phyloP scores from a whole-genome alignment of 2,329 filamentous ascomycete genomes.

The Hypoxylon sp. region DNA sequence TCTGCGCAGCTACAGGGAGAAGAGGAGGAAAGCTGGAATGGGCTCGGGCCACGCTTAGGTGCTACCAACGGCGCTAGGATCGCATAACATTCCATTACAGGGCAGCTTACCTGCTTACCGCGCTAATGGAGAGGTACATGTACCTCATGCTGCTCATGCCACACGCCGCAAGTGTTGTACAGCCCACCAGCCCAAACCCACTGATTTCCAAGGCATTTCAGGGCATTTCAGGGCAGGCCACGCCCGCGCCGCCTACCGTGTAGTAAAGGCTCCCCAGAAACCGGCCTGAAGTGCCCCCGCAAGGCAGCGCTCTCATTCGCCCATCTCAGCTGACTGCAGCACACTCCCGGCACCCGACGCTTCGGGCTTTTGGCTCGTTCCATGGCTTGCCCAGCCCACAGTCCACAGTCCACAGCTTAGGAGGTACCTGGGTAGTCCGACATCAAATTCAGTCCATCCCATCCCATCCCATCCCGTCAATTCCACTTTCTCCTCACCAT shows the following conservation, averaged over 20 bases:
- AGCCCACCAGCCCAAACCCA: no score
- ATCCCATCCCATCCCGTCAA: constrained; percentile 38
- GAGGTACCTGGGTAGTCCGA: no score
- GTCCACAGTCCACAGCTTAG: background rate
- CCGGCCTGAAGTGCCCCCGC: no score
- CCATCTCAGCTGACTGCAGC: constrained; percentile 32
- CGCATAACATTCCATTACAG: constrained; percentile 29
- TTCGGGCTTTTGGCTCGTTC: constrained; percentile 35
- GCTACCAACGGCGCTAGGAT: constrained; percentile 34
- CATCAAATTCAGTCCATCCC: constrained; percentile 26
- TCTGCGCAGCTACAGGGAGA: background rate
- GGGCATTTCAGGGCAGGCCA: constrained; percentile 19
- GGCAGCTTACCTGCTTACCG: background rate
- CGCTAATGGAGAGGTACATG: no score
- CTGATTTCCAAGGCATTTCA: no score
- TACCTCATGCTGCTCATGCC: no score
- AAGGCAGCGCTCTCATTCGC: constrained; percentile 13
- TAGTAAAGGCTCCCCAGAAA: no score
- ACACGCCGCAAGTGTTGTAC: no score
- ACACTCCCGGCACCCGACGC: constrained; percentile 36
- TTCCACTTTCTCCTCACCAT: constrained; percentile 40
- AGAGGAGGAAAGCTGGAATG: constrained; percentile 26
- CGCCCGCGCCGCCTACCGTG: no score
- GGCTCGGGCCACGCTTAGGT: constrained; percentile 31
- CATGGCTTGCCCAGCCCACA: constrained; percentile 26